Conservation (phyloP, 2,329 filamentous ascomycete genomes). For the Botrytis fabae region DNA sequence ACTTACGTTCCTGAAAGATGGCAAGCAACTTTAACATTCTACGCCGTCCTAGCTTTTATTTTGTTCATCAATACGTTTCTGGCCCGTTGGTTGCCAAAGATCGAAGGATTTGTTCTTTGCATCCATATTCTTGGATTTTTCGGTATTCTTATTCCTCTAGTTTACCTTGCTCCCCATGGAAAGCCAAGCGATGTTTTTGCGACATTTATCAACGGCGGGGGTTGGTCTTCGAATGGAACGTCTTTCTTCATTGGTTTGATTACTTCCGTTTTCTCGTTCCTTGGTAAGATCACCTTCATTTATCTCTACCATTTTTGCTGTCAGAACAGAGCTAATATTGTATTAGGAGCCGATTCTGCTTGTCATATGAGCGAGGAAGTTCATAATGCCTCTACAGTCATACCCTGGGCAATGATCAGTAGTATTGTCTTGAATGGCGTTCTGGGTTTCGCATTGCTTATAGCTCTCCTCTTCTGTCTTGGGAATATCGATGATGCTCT, state of each 20-base stretch:
- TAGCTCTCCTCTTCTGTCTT: constrained; percentile 43
- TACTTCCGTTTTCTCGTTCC: constrained; percentile 19
- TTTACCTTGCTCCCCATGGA: constrained; percentile 32
- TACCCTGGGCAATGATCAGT: constrained; percentile 44
- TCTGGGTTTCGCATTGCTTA: constrained; percentile 46
- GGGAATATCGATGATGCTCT: constrained; percentile 43
- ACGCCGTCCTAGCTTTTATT: constrained; percentile 44
- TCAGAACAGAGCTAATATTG: not conserved
- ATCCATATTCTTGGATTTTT: constrained; percentile 49
- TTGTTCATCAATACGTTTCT: constrained; percentile 48
- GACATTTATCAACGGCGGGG: constrained; percentile 38
- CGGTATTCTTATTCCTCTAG: constrained; percentile 45
- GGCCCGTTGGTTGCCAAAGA: constrained; percentile 42
- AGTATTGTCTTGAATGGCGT: constrained; percentile 49
- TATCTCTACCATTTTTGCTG: not conserved
- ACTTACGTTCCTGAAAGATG: constrained; percentile 42
- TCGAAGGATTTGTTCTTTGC: constrained; percentile 47
- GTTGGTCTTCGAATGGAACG: constrained; percentile 39
- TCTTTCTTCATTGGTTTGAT: constrained; percentile 42
- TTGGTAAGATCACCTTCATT: constrained; percentile 14
- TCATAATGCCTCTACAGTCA: constrained; percentile 19
- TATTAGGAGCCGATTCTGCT: constrained; percentile 19
- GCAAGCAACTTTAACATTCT: constrained; percentile 47
- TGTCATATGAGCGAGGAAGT: constrained; percentile 26
- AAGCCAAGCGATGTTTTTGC: constrained; percentile 36